Conservation (phyloP, 768 basidiomycete genomes). For the Amanita inopinata region DNA sequence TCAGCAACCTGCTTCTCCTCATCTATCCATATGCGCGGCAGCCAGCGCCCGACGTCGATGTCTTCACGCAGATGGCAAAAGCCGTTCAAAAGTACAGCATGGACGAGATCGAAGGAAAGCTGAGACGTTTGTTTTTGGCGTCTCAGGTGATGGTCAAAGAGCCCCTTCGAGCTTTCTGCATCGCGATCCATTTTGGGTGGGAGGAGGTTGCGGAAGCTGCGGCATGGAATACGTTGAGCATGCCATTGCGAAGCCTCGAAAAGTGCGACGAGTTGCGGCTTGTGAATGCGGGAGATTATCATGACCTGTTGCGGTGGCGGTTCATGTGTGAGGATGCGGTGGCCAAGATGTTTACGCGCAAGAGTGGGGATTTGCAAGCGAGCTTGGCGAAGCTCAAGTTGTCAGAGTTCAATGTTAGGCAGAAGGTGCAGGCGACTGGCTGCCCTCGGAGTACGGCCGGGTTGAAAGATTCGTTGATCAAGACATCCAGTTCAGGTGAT, state of each 20-base stretch:
- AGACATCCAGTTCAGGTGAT: neutral
- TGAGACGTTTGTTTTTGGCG: constrained; percentile 22
- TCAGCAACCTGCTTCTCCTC: constrained; percentile 11
- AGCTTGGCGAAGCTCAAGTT: neutral
- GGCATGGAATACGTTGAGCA: neutral
- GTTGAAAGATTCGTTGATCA: neutral
- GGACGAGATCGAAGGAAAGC: constrained; percentile 18
- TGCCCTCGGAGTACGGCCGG: neutral
- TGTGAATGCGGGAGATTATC: constrained; percentile 9
- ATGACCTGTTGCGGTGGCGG: constrained; percentile 23
- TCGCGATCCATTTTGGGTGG: constrained; percentile 1
- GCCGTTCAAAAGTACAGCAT: constrained; percentile 22
- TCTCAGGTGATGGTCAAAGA: neutral
- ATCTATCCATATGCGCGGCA: constrained; percentile 4
- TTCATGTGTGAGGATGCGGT: neutral
- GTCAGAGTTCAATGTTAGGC: neutral
- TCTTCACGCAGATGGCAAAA: constrained; percentile 18
- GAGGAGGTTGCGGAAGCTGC: neutral
- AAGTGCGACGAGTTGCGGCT: neutral
- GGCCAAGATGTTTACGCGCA: no score
- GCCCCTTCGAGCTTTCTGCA: constrained; percentile 3
- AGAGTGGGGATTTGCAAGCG: neutral
- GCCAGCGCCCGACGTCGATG: neutral
- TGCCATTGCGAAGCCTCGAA: neutral
- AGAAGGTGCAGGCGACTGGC: neutral